Percentiles rank a stretch among this genome's conserved stretches.
phyloP scores from a whole-genome alignment of 208 protist species.

The Porcisia hertigi region DNA sequence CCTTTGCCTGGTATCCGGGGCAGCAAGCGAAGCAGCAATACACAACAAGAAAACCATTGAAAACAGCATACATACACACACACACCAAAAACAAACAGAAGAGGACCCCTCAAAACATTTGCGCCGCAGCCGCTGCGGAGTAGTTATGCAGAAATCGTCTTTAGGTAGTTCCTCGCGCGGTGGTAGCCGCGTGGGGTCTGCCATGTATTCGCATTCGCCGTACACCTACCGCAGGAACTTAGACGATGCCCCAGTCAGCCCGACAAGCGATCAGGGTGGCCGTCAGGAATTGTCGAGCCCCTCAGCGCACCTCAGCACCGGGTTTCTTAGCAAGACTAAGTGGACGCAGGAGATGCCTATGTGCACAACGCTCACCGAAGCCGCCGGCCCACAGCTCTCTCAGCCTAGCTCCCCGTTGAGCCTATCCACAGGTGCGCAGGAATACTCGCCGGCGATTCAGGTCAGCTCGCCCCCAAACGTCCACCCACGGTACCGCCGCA shows the following conservation, averaged over 20 bases:
- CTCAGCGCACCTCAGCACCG: slow-evolving; percentile 17
- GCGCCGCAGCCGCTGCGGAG: too few relatives aligned
- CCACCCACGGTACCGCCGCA: slow-evolving; percentile 28
- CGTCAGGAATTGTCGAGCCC: background rate
- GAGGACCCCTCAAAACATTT: too few relatives aligned
- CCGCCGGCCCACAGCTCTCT: slow-evolving; percentile 6
- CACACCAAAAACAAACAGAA: background rate
- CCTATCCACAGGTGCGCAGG: slow-evolving; percentile 12
- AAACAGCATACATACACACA: too few relatives aligned
- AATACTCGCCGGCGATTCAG: slow-evolving; percentile 39
- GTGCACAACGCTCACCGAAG: background rate
- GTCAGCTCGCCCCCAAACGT: slow-evolving; percentile 33
- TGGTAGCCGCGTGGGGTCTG: slow-evolving; percentile 8
- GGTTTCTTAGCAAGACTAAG: slow-evolving; percentile 9
- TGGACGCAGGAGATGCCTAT: background rate
- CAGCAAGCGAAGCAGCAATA: too few relatives aligned
- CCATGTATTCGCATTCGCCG: slow-evolving; percentile 43
- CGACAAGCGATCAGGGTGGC: slow-evolving; percentile 17
- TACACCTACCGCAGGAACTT: slow-evolving; percentile 28
- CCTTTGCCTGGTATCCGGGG: too few relatives aligned
- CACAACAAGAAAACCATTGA: too few relatives aligned
- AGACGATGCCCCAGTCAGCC: slow-evolving; percentile 20
- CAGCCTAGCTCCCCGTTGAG: slow-evolving; percentile 22
- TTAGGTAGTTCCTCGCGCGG: slow-evolving; percentile 11
- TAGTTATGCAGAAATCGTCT: slow-evolving; percentile 1